These are phyloP conservation scores for Capniomyces stellatus DNA, from an alignment of 371 early-diverging fungal species.

Conservation along the genomic window DNA sequence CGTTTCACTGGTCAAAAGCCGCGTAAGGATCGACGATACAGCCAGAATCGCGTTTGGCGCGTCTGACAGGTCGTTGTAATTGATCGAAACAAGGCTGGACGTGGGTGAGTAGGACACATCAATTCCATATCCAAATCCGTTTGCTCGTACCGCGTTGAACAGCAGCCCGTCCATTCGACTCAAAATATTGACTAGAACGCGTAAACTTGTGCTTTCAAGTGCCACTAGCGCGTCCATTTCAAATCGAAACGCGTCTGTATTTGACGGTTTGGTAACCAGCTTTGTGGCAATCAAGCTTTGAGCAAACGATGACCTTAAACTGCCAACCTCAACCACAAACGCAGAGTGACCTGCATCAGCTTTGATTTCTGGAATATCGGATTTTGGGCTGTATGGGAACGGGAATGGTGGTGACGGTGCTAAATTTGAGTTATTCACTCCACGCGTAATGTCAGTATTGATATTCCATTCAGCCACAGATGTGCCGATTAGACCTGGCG, in stretches of 20 bases:
- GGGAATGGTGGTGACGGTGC: no score
- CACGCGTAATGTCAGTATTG: no score
- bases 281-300: no score
- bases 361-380: no score
- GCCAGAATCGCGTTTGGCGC: background rate
- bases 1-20: background rate
- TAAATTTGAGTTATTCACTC: no score
- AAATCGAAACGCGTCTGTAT: constrained; percentile 5
- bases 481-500: no score
- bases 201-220: constrained; percentile 26
- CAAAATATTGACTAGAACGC: constrained; percentile 38
- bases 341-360: no score
- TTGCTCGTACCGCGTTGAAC: constrained; percentile 48
- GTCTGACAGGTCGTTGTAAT: background rate
- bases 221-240: constrained; percentile 10
- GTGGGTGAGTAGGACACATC: background rate
- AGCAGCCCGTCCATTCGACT: constrained; percentile 48
- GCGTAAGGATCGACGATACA: background rate
- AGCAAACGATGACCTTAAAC: no score
- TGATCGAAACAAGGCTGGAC: background rate
- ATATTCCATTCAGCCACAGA: no score
- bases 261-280: constrained; percentile 1
- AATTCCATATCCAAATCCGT: constrained; percentile 53
- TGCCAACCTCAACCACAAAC: no score
- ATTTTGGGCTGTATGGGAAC: no score